Percentiles rank a stretch among this genome's conserved stretches.
Evolutionary conservation across 441 rosid species (phyloP).

Genomic region (Brassica hybrid): DNA sequence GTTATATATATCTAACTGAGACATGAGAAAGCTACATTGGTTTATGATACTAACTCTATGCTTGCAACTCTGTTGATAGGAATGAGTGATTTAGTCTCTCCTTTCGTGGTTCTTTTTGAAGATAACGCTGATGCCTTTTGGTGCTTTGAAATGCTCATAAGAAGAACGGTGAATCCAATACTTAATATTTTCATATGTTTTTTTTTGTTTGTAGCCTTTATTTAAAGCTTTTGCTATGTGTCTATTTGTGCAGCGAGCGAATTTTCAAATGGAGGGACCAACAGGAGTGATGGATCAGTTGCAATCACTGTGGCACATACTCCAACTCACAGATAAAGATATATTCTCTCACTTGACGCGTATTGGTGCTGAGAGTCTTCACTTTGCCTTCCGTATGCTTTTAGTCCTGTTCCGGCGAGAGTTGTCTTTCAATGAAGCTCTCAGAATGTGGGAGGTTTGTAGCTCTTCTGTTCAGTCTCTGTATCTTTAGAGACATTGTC

Average conservation of each 20-base stretch:
- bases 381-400: conserved; percentile 95
- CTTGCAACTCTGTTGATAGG: conserved; percentile 57
- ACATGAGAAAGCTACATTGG: background rate
- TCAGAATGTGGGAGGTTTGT: conserved; percentile 96
- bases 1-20: conserved; percentile 42
- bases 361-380: conserved; percentile 97
- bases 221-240: conserved; percentile 7
- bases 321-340: conserved; percentile 85
- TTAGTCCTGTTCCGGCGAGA: conserved; percentile 89
- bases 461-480: background rate
- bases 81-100: conserved; percentile 97
- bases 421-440: conserved; percentile 82
- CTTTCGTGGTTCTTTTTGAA: conserved; percentile 91
- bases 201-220: background rate
- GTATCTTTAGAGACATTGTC: background rate
- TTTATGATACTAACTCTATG: conserved; percentile 25
- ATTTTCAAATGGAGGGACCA: conserved; percentile 94
- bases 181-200: conserved; percentile 11
- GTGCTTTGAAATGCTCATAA: conserved; percentile 99
- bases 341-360: conserved; percentile 74
- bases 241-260: conserved; percentile 65
- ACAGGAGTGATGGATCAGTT: conserved; percentile 93
- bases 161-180: conserved; percentile 72
- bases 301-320: conserved; percentile 83
- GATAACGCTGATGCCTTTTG: conserved; percentile 98